Evolutionary conservation across 345 rosid genomes (phyloP), one percentile per base, ranked within the genome.

Genomic region (Bretschneidera sinensis): DNA sequence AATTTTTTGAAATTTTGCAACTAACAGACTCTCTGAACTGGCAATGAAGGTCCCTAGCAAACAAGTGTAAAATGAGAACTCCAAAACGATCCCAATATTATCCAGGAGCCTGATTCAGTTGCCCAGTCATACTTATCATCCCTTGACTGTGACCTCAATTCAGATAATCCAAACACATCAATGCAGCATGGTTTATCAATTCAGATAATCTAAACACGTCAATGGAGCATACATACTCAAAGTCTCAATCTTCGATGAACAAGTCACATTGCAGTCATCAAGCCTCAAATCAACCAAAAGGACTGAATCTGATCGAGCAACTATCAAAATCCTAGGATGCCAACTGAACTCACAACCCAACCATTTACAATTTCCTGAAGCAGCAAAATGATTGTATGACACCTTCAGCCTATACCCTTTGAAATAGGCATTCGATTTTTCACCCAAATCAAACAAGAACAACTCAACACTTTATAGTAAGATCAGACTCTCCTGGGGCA

Each of bases 21-120:
- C n/a, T n/a, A 64, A 65, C 16, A 2, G 68, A 64, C n/a, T 60
- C 71, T 43, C 50, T 45, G 21, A 19, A 55, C 52, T 57, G 75
- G 79, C 14, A 57, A 23, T 24, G 75, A 60, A 45, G 83, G 81
- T 23, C 85, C 87, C 61, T 72, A 83, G 65, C 79, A 77, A 64
- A 83, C 79, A 34, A 83, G 70, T 66, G 70, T 49, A 43, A 78
- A 83, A 66, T 80, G 83, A 54, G 64, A 68, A 61, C 64, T 73
- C 85, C 82, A 78, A 61, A 79, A 80, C 15, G n/a, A n/a, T n/a
- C n/a, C n/a, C n/a, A n/a, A n/a, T n/a, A n/a, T n/a, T n/a, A n/a
- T n/a, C n/a, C n/a, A n/a, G n/a, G n/a, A n/a, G n/a, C n/a, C n/a
- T n/a, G n/a, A n/a, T n/a, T n/a, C n/a, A n/a, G n/a, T n/a, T n/a